Evolutionary conservation across 2,329 filamentous ascomycete species (phyloP).

Genomic region (Trichoderma gracile): DNA sequence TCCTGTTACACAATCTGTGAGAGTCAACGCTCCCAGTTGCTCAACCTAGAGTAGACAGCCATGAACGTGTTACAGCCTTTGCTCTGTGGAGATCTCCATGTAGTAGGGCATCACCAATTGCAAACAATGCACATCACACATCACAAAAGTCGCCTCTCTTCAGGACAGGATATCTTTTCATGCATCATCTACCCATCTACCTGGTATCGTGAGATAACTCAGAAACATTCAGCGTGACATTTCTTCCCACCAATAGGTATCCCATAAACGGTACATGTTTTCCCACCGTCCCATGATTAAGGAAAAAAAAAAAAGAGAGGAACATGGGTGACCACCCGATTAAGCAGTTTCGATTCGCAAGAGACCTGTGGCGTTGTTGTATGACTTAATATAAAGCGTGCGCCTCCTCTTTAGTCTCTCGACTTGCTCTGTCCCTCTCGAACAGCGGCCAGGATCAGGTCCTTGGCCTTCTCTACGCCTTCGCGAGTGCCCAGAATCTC

Average conservation of each 20-base stretch:
- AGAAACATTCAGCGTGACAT: neutral
- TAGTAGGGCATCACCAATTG: too few species aligned
- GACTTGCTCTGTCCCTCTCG: slow-evolving; percentile 54
- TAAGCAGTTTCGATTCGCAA: neutral
- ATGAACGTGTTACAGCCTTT: too few species aligned
- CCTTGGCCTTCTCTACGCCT: slow-evolving; percentile 82
- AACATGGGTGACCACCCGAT: neutral
- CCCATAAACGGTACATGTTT: neutral
- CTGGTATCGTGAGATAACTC: neutral
- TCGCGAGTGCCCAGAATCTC: slow-evolving; percentile 80
- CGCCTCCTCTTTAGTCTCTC: slow-evolving; percentile 32
- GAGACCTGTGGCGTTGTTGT: neutral
- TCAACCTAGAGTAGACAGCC: too few species aligned
- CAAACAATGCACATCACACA: too few species aligned
- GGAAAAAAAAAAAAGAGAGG: neutral
- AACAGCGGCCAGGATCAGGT: slow-evolving; percentile 84
- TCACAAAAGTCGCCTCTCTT: too few species aligned
- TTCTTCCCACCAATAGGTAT: neutral
- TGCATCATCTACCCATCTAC: too few species aligned
- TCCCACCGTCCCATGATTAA: neutral
- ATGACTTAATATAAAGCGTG: slow-evolving; percentile 8
- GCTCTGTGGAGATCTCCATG: too few species aligned
- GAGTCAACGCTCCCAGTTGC: too few species aligned
- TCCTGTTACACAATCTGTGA: too few species aligned
- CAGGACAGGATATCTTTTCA: too few species aligned